A percentile compares a stretch with the other conserved stretches of the same genome.
phyloP scores from a whole-genome alignment of 2,329 filamentous ascomycete genomes.

The Venturia effusa region DNA sequence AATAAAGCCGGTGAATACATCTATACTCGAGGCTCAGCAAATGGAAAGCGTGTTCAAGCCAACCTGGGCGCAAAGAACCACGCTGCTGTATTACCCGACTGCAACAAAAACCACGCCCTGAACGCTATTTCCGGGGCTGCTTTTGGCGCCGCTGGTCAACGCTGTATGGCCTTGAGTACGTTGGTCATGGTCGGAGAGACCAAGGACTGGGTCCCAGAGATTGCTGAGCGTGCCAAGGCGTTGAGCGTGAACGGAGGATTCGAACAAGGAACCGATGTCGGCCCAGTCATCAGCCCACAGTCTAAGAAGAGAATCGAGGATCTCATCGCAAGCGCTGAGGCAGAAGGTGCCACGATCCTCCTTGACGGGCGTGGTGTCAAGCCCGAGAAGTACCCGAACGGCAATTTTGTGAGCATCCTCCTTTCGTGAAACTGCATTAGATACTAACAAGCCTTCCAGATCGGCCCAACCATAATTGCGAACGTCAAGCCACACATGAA shows the following conservation, averaged over 20 bases:
- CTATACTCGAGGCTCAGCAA: slow-evolving; percentile 64
- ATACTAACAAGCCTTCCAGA: slow-evolving; percentile 30
- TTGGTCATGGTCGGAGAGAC: slow-evolving; percentile 77
- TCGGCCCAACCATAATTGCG: slow-evolving; percentile 73
- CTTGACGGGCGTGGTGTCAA: slow-evolving; percentile 67
- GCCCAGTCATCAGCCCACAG: slow-evolving; percentile 70
- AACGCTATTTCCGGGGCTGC: slow-evolving; percentile 77
- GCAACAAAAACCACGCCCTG: slow-evolving; percentile 82
- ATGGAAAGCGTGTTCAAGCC: slow-evolving; percentile 80
- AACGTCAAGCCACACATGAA: slow-evolving; percentile 72
- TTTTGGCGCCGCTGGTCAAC: slow-evolving; percentile 74
- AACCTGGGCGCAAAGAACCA: slow-evolving; percentile 87
- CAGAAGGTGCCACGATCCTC: slow-evolving; percentile 72
- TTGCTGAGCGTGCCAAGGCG: slow-evolving; percentile 63
- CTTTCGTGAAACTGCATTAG: background rate
- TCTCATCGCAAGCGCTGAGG: slow-evolving; percentile 65
- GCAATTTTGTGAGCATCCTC: slow-evolving; percentile 55
- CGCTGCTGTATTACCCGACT: slow-evolving; percentile 71
- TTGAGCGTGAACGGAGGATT: slow-evolving; percentile 73
- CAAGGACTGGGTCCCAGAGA: slow-evolving; percentile 68
- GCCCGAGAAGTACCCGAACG: slow-evolving; percentile 69
- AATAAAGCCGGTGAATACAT: slow-evolving; percentile 89
- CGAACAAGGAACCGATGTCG: slow-evolving; percentile 67
- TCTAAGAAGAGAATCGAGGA: slow-evolving; percentile 69
- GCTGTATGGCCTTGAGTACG: slow-evolving; percentile 79